Percentiles rank a stretch among this genome's conserved stretches.
Evolutionary conservation across 441 rosid species (phyloP).

Genomic region (Sinapis alba): DNA sequence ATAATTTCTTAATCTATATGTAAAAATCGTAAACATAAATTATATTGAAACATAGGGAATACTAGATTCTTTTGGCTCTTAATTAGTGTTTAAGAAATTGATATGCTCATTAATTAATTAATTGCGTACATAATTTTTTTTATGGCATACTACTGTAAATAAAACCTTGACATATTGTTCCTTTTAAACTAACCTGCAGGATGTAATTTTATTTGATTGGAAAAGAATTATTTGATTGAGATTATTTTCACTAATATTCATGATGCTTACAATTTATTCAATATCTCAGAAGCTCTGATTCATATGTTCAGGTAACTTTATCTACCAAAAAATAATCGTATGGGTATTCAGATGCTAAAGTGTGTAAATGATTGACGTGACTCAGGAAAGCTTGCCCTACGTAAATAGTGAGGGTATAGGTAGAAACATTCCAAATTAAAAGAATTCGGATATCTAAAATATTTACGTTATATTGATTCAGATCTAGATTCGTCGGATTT

Average conservation of each 20-base stretch:
- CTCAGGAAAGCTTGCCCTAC: conserved; percentile 40
- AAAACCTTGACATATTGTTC: conserved; percentile 4
- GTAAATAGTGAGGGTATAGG: conserved; percentile 31
- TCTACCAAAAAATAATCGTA: conserved; percentile 32
- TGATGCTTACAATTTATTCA: conserved; percentile 21
- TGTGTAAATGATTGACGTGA: conserved; percentile 42
- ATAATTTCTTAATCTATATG: too few species aligned
- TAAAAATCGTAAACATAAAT: too few species aligned
- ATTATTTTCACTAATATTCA: neutral
- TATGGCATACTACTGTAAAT: neutral
- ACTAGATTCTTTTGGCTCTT: neutral
- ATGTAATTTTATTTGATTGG: conserved; percentile 5
- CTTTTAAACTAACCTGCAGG: neutral
- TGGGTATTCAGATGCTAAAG: conserved; percentile 34
- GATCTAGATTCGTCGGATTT: too few species aligned
- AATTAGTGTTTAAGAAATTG: neutral
- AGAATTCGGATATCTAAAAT: too few species aligned
- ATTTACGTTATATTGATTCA: too few species aligned
- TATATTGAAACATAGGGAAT: too few species aligned
- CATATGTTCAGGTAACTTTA: conserved; percentile 39
- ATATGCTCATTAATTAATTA: neutral
- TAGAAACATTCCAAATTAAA: conserved; percentile 9
- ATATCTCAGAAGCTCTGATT: conserved; percentile 40
- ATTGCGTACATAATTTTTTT: neutral
- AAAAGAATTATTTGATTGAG: conserved; percentile 9